Conservation (phyloP, 176 grass and related monocot genomes). For the Raddia guianensis region DNA sequence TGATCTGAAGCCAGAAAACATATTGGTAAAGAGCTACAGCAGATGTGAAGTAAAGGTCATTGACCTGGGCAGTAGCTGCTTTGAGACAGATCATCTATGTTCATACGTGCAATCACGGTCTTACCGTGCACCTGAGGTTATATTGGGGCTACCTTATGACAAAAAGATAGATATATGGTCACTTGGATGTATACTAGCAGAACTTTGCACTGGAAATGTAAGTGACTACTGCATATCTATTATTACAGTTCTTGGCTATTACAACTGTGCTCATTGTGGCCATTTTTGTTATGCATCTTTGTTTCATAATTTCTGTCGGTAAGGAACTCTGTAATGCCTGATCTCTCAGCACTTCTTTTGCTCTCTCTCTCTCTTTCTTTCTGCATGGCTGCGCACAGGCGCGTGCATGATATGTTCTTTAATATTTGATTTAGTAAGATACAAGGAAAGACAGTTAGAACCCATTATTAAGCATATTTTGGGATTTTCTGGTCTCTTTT, state of each 20-base stretch:
- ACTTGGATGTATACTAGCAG: slow-evolving; percentile 95
- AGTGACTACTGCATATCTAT: slow-evolving; percentile 29
- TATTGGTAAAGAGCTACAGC: slow-evolving; percentile 98
- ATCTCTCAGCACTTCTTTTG: neutral
- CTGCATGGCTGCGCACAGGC: neutral
- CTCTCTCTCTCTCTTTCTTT: neutral
- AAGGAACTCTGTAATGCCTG: neutral
- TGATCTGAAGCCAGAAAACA: slow-evolving; percentile 98
- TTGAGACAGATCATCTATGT: slow-evolving; percentile 96
- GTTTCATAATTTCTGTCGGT: neutral
- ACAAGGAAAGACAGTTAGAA: neutral
- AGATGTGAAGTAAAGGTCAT: slow-evolving; percentile 99
- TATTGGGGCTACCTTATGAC: slow-evolving; percentile 90
- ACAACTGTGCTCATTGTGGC: neutral
- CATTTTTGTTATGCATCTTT: slow-evolving; percentile 2
- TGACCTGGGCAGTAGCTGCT: slow-evolving; percentile 98
- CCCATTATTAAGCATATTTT: slow-evolving; percentile 19
- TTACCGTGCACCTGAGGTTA: slow-evolving; percentile 98
- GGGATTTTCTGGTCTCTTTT: neutral
- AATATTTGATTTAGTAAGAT: slow-evolving; percentile 3
- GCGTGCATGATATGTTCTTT: neutral
- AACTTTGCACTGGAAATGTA: slow-evolving; percentile 99
- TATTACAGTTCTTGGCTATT: slow-evolving; percentile 23
- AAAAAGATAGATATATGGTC: slow-evolving; percentile 99
- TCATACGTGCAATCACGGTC: slow-evolving; percentile 95